Conservation (phyloP, 2,329 filamentous ascomycete genomes). For the Ceratocystiopsis sp. region DNA sequence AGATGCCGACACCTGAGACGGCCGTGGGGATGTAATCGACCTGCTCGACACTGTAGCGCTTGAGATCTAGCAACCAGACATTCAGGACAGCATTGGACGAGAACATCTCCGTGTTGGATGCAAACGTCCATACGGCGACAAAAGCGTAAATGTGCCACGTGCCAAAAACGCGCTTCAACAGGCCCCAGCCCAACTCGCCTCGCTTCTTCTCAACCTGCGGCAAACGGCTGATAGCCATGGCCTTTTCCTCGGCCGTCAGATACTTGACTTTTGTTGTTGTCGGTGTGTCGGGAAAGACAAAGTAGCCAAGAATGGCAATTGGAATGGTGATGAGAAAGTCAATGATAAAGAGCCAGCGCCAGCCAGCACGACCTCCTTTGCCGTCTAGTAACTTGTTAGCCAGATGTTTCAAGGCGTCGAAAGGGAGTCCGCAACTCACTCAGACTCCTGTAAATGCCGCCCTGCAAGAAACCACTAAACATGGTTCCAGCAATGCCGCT, state of each 20-base stretch:
- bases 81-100: constrained; percentile 2
- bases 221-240: constrained; percentile 1
- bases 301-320: constrained; percentile 8
- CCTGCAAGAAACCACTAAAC: constrained; percentile 18
- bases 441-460: constrained; percentile 17
- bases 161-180: neutral
- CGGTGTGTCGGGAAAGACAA: constrained; percentile 8
- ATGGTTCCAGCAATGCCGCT: constrained; percentile 16
- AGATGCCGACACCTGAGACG: constrained; percentile 12
- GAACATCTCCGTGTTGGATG: constrained; percentile 3
- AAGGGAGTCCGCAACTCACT: neutral
- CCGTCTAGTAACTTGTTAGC: too few species aligned
- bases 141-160: constrained; percentile 4
- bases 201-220: neutral
- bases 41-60: constrained; percentile 22
- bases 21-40: constrained; percentile 28
- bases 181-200: neutral
- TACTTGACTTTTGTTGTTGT: neutral
- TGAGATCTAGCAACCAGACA: constrained; percentile 11
- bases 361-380: constrained; percentile 14
- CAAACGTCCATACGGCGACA: neutral
- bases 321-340: constrained; percentile 15
- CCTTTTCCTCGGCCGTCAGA: neutral
- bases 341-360: constrained; percentile 24
- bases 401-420: too few species aligned